A percentile compares a stretch with the other conserved stretches of the same genome.
These are phyloP conservation scores for Symmetrospora coprosmae DNA, from an alignment of 768 basidiomycete genomes.

Conservation along the genomic window DNA sequence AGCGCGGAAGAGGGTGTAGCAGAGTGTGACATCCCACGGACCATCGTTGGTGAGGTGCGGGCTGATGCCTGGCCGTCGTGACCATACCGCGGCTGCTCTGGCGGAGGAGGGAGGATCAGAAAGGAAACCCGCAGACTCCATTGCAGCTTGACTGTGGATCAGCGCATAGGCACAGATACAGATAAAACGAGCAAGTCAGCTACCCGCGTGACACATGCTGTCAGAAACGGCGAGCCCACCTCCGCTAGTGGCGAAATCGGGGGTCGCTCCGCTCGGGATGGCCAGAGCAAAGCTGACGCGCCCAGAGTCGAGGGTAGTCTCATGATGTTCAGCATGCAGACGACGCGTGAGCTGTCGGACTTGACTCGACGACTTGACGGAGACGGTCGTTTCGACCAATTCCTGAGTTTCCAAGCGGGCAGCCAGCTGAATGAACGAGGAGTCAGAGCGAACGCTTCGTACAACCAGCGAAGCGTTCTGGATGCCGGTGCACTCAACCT, in stretches of 20 bases:
- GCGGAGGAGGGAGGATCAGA: conserved; percentile 55
- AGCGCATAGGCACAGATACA: too few relatives aligned
- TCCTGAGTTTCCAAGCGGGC: conserved; percentile 84
- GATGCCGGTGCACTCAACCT: conserved; percentile 28
- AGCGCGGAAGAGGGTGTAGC: not conserved
- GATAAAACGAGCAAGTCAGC: too few relatives aligned
- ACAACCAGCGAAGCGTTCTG: not conserved
- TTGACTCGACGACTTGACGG: conserved; percentile 39
- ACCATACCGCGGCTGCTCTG: too few relatives aligned
- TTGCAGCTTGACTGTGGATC: conserved; percentile 55
- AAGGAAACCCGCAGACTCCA: conserved; percentile 81
- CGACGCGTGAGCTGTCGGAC: conserved; percentile 45
- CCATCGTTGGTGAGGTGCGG: too few relatives aligned
- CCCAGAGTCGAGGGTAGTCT: conserved; percentile 58
- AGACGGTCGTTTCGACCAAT: conserved; percentile 49
- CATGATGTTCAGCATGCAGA: conserved; percentile 72
- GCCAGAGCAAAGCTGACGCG: conserved; percentile 77
- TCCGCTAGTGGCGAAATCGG: conserved; percentile 60
- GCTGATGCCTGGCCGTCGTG: too few relatives aligned
- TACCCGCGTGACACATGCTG: conserved; percentile 1
- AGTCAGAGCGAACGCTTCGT: not conserved
- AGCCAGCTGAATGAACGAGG: conserved; percentile 49
- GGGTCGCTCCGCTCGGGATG: conserved; percentile 81
- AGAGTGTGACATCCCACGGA: too few relatives aligned
- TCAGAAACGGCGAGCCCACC: conserved; percentile 35